Evolutionary conservation across 345 rosid species (phyloP).

Genomic region (Brassica rapa): DNA sequence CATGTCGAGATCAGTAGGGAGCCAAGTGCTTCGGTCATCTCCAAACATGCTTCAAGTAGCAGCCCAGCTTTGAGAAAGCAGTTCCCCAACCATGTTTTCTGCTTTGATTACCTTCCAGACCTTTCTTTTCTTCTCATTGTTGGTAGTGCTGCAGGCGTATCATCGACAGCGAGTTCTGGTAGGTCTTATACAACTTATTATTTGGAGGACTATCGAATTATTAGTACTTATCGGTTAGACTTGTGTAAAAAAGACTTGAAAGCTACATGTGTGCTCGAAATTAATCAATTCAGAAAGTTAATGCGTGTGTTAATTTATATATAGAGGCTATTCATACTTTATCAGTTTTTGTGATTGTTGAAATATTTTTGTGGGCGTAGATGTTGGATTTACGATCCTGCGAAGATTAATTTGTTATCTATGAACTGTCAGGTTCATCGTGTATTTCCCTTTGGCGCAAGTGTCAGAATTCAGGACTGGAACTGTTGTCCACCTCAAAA

Average conservation of each 20-base stretch:
- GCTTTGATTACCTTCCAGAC: slow-evolving; percentile 69
- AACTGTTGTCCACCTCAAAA: slow-evolving; percentile 55
- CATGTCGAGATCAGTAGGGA: slow-evolving; percentile 69
- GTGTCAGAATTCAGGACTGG: slow-evolving; percentile 50
- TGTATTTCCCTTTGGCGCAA: slow-evolving; percentile 73
- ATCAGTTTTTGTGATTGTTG: neutral
- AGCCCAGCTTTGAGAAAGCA: slow-evolving; percentile 48
- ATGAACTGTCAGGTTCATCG: slow-evolving; percentile 55
- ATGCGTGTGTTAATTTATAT: neutral
- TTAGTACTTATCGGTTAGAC: slow-evolving; percentile 4
- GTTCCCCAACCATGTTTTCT: slow-evolving; percentile 67
- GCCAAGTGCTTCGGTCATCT: slow-evolving; percentile 61
- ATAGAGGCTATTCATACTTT: neutral
- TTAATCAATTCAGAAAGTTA: neutral
- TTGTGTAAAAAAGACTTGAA: slow-evolving; percentile 8
- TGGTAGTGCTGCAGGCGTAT: slow-evolving; percentile 50
- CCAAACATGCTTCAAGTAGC: slow-evolving; percentile 43
- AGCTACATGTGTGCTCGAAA: neutral
- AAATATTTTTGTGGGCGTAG: neutral
- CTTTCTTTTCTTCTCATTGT: slow-evolving; percentile 63
- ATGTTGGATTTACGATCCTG: neutral
- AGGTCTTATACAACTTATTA: slow-evolving; percentile 38
- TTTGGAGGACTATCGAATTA: slow-evolving; percentile 12
- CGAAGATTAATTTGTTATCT: slow-evolving; percentile 18
- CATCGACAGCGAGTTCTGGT: slow-evolving; percentile 60